Evolutionary conservation across 805 yeast species (phyloP), one percentile per base, ranked within the genome.

Genomic region (Starmerella ratchasimensis): DNA sequence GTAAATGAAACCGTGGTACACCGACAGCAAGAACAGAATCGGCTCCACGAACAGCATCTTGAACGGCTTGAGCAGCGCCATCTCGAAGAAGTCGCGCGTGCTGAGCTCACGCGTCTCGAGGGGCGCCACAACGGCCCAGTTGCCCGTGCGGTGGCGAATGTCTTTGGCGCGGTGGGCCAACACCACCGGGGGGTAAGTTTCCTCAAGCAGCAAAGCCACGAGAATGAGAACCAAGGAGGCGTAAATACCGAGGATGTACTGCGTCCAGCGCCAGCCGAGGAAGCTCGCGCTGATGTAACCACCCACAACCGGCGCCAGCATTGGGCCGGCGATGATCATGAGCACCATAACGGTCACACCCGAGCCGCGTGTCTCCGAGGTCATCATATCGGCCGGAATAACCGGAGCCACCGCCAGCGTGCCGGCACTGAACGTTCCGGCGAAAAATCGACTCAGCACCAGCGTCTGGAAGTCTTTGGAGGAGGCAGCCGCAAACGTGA

Each of bases 381-480:
- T 11, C 24, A 40, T 39, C 34, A 45, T 36, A 26, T 47, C 51
- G 24, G 49, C 43, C n/a, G 36, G 18, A 6, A 42, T 34, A 2
- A 44, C 51, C 3, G 49, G 49, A 5, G 30, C 36, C 7, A 46
- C 41, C 1, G 39, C 33, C 9, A 45, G 26, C 0, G 46, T 81
- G 29, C 90, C 80, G 15, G 93, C 82, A 47, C 94, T 94, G 38
- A 77, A 57, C 51, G 74, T 68, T 37, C 93, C 93, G 17, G 76
- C 75, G 56, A 82, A 79, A 54, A 80, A 82, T 46, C 94, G 68
- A 57, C 81, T 70, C 28, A 83, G 63, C 63, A 82, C 54, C 14
- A 45, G 30, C 9, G 46, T 40, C 14, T 47, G 47, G 35, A 36
- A 45, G 17, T 43, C 43, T 13, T 42, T 41, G 3, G 45, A 42